phyloP scores from a whole-genome alignment of 2,329 filamentous ascomycete species.

The Fusarium austroafricanum region DNA sequence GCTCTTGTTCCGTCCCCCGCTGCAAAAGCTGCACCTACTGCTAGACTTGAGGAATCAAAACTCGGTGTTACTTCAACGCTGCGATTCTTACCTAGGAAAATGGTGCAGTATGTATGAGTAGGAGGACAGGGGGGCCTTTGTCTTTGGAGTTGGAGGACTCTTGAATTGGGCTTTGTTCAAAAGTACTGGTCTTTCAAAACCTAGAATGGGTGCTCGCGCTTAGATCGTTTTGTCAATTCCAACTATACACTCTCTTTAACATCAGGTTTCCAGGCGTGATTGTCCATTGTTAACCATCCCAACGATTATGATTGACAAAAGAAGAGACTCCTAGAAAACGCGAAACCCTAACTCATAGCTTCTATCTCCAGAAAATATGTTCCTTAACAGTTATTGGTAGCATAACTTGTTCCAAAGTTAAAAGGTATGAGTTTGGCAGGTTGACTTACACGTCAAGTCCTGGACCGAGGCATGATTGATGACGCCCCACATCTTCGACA shows the following conservation, averaged over 20 bases:
- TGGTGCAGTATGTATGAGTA: neutral
- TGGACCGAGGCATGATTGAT: constrained; percentile 21
- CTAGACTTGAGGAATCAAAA: neutral
- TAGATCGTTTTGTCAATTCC: neutral
- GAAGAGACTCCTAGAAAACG: neutral
- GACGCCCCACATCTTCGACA: constrained; percentile 32
- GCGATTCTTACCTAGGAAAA: neutral
- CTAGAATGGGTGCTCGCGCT: constrained; percentile 20
- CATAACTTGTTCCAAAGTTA: too few relatives aligned
- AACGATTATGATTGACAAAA: neutral
- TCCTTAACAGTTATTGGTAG: too few relatives aligned
- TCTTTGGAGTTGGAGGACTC: neutral
- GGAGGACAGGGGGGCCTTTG: neutral
- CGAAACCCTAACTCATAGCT: too few relatives aligned
- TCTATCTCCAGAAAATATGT: too few relatives aligned
- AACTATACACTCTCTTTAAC: constrained; percentile 17
- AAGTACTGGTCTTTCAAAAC: neutral
- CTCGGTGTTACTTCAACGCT: too few relatives aligned
- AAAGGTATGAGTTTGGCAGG: neutral
- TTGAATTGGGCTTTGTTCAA: neutral
- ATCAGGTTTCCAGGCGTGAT: neutral
- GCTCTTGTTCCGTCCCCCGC: constrained; percentile 11
- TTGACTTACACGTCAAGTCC: neutral
- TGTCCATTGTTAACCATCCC: neutral
- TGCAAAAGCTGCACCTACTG: constrained; percentile 39